A percentile compares a stretch with the other conserved stretches of the same genome.
Conservation (phyloP, 495 filamentous ascomycete genomes). For the Penicillium verhagenii region DNA sequence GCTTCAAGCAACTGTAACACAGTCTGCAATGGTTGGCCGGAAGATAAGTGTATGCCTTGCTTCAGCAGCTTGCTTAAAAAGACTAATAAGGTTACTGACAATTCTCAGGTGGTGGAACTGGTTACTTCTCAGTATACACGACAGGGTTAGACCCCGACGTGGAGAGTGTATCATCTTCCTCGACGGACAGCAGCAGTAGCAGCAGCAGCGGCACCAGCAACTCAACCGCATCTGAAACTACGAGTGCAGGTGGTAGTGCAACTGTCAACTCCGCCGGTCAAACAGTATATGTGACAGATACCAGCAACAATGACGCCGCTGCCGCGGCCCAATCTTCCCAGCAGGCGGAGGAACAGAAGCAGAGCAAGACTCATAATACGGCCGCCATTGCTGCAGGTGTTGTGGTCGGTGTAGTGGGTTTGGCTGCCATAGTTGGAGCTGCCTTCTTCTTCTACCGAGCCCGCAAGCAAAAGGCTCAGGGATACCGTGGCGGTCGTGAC, state of each 20-base stretch:
- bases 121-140: slow-evolving; percentile 45
- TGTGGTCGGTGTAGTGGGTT: slow-evolving; percentile 76
- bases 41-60: slow-evolving; percentile 47
- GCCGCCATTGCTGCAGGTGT: slow-evolving; percentile 86
- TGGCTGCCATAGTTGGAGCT: slow-evolving; percentile 64
- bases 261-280: slow-evolving; percentile 30
- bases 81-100: slow-evolving; percentile 3
- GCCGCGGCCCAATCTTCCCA: background rate
- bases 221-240: slow-evolving; percentile 20
- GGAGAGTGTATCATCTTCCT: slow-evolving; percentile 8
- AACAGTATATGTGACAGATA: slow-evolving; percentile 40
- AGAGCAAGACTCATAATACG: slow-evolving; percentile 50
- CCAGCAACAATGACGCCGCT: slow-evolving; percentile 13
- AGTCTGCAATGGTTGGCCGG: slow-evolving; percentile 42
- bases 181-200: slow-evolving; percentile 16
- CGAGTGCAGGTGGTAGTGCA: slow-evolving; percentile 4
- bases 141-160: slow-evolving; percentile 37
- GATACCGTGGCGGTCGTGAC: slow-evolving; percentile 60
- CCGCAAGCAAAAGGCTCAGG: slow-evolving; percentile 70
- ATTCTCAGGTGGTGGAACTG: slow-evolving; percentile 42
- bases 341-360: slow-evolving; percentile 13
- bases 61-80: background rate
- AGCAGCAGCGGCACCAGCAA: slow-evolving; percentile 3
- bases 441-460: slow-evolving; percentile 74
- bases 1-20: slow-evolving; percentile 34